Conservation (phyloP, 305 asterid genomes). For the Fraxinus angustifolia region DNA sequence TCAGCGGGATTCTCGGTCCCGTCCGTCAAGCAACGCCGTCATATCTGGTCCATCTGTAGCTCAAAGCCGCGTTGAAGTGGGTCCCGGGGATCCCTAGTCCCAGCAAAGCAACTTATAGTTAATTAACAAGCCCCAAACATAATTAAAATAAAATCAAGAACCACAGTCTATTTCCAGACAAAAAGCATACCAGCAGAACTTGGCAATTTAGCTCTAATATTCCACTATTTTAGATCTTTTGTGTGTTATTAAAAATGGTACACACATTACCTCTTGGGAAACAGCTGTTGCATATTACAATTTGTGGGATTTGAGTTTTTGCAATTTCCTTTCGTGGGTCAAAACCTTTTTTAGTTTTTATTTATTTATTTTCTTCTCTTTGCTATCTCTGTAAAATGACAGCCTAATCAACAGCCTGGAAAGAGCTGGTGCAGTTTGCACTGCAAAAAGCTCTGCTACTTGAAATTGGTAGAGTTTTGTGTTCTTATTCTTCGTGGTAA, state of each 20-base stretch:
- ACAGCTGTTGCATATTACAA: slow-evolving; percentile 45
- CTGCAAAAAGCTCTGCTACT: slow-evolving; percentile 38
- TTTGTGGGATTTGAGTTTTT: slow-evolving; percentile 24
- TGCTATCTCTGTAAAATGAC: slow-evolving; percentile 55
- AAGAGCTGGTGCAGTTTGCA: slow-evolving; percentile 72
- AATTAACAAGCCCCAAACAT: neutral
- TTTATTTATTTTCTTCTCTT: slow-evolving; percentile 28
- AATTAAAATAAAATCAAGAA: neutral
- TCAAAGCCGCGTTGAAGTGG: slow-evolving; percentile 35
- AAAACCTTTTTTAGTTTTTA: slow-evolving; percentile 5
- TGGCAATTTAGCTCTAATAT: slow-evolving; percentile 4
- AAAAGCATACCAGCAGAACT: neutral
- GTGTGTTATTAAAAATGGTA: slow-evolving; percentile 19
- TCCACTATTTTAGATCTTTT: neutral
- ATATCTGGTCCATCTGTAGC: slow-evolving; percentile 4
- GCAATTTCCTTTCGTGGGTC: slow-evolving; percentile 49
- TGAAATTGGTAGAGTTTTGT: slow-evolving; percentile 22
- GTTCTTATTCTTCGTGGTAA: slow-evolving; percentile 37
- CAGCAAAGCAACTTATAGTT: neutral
- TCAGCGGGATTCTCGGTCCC: neutral
- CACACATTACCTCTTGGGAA: slow-evolving; percentile 28
- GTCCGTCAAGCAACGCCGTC: slow-evolving; percentile 6
- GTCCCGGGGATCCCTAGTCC: slow-evolving; percentile 22
- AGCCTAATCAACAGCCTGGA: slow-evolving; percentile 98
- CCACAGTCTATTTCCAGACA: neutral